Evolutionary conservation across 257 asterid species (phyloP).

Genomic region (Solanum peruvianum): DNA sequence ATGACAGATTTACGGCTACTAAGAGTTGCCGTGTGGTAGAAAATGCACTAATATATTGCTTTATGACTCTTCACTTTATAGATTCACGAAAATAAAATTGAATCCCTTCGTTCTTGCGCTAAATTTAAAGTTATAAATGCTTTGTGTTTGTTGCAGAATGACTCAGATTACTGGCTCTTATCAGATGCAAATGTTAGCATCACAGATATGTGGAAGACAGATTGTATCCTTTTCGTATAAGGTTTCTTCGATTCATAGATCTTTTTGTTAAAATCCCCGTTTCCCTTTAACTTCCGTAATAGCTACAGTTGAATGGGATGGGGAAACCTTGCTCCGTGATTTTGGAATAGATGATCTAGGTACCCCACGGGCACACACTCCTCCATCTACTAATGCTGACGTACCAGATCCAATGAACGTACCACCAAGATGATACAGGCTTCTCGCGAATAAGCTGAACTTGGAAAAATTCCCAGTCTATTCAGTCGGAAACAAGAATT

Average conservation of each 20-base stretch:
- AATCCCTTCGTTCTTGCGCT: not conserved
- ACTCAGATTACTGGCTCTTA: slow-evolving; percentile 83
- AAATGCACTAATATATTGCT: not conserved
- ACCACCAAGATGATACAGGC: slow-evolving; percentile 40
- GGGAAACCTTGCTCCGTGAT: slow-evolving; percentile 40
- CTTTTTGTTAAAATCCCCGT: not conserved
- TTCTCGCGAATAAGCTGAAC: not conserved
- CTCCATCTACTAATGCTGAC: slow-evolving; percentile 28
- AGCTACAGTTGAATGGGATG: slow-evolving; percentile 64
- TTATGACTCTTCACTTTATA: not conserved
- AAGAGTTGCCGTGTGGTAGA: not conserved
- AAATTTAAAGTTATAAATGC: not conserved
- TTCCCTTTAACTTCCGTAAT: slow-evolving; percentile 9
- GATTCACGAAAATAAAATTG: not conserved
- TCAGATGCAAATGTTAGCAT: slow-evolving; percentile 80
- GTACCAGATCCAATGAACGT: slow-evolving; percentile 22
- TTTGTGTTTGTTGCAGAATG: slow-evolving; percentile 41
- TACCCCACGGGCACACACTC: slow-evolving; percentile 33
- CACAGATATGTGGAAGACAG: slow-evolving; percentile 93
- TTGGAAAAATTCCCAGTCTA: not conserved
- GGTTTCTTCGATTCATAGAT: not conserved
- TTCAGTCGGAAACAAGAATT: not conserved
- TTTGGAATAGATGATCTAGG: slow-evolving; percentile 39
- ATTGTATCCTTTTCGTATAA: slow-evolving; percentile 31
- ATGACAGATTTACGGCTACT: not conserved